Percentiles rank a stretch among this genome's conserved stretches.
phyloP scores from a whole-genome alignment of 1,284 basidiomycete species.

The Microbotryomycetes sp. region DNA sequence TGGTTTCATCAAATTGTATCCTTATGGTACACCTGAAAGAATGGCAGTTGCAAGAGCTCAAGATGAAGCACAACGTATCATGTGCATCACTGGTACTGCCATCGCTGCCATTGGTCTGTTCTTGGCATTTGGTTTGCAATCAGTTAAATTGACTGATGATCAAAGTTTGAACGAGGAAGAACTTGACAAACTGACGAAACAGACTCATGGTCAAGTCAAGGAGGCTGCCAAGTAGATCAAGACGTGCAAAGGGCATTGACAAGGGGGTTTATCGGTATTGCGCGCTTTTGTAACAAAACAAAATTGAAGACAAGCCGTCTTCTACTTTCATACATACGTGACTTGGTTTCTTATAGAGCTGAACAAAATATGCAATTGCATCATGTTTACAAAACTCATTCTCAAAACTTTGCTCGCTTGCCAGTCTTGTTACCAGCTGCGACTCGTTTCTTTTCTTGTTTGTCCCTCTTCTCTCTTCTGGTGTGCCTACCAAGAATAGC shows the following conservation, averaged over 20 bases:
- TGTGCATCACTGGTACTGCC: conserved; percentile 40
- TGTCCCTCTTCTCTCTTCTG: conserved; percentile 22
- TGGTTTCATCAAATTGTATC: conserved; percentile 35
- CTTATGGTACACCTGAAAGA: conserved; percentile 36
- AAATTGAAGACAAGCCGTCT: conserved; percentile 6
- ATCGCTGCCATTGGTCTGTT: conserved; percentile 36
- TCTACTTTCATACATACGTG: no score
- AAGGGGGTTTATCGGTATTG: no score
- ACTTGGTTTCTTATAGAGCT: no score
- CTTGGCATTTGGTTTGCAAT: not conserved
- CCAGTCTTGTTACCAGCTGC: conserved; percentile 15
- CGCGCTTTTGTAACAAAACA: not conserved
- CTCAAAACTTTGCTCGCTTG: conserved; percentile 23
- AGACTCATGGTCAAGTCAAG: not conserved
- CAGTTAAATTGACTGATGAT: not conserved
- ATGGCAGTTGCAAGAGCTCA: conserved; percentile 40
- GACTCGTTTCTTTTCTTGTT: conserved; percentile 30
- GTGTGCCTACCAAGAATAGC: conserved; percentile 21
- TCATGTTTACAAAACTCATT: not conserved
- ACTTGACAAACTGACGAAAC: conserved; percentile 4
- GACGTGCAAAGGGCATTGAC: not conserved
- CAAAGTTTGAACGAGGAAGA: conserved; percentile 5
- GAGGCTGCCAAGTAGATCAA: conserved; percentile 10
- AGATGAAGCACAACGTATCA: conserved; percentile 41
- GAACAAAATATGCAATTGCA: conserved; percentile 17